Percentiles rank a stretch among this genome's conserved stretches.
These are phyloP conservation scores for Coffea canephora DNA, from an alignment of 257 asterid species.

Conservation along the genomic window DNA sequence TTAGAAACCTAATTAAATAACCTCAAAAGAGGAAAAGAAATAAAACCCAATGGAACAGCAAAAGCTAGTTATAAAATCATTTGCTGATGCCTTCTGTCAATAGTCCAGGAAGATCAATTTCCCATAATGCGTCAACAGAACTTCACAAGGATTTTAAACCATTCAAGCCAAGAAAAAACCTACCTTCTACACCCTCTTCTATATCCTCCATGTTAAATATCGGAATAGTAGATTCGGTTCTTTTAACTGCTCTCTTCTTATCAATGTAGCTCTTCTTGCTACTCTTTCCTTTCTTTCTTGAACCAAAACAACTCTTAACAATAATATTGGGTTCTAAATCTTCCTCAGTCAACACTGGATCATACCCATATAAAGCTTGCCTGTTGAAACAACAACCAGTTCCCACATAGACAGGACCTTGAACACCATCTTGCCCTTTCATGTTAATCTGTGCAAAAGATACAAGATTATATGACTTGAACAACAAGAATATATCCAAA, in stretches of 20 bases:
- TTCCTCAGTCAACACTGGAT: constrained; percentile 75
- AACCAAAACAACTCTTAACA: constrained; percentile 72
- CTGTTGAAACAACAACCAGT: constrained; percentile 93
- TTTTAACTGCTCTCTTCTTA: constrained; percentile 66
- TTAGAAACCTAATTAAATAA: not conserved
- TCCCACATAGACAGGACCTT: constrained; percentile 93
- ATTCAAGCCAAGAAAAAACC: constrained; percentile 4
- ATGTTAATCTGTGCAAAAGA: constrained; percentile 61
- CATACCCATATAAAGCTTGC: constrained; percentile 87
- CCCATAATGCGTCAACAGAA: not conserved
- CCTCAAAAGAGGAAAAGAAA: not conserved
- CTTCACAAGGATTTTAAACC: not conserved
- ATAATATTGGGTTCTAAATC: constrained; percentile 78
- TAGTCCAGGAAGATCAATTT: not conserved
- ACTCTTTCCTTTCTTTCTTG: constrained; percentile 62
- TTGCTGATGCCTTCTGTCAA: not conserved
- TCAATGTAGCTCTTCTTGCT: constrained; percentile 67
- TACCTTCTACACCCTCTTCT: constrained; percentile 92
- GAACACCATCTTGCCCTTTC: constrained; percentile 93
- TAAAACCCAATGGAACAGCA: not conserved
- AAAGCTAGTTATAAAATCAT: not conserved
- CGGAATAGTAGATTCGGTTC: constrained; percentile 82
- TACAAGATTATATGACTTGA: constrained; percentile 13
- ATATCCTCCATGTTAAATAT: constrained; percentile 76
- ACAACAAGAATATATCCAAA: not conserved